These are phyloP conservation scores for Heliamphora exappendiculata DNA, from an alignment of 148 eudicot species.

Conservation along the genomic window DNA sequence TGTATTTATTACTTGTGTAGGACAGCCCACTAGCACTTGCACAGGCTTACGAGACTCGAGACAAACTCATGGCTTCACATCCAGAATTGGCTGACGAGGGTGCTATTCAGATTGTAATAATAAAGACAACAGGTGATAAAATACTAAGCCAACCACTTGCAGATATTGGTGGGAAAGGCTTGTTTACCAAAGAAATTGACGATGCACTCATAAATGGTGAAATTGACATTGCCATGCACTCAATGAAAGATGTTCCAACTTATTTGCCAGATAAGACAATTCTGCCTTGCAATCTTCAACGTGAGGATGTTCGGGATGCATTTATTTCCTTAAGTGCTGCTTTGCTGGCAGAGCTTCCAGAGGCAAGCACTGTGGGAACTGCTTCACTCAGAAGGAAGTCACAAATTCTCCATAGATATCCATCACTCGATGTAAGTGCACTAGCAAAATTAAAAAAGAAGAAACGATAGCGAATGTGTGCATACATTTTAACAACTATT, in stretches of 20 bases:
- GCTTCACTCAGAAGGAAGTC: conserved; percentile 95
- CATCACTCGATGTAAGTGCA: conserved; percentile 65
- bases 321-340: conserved; percentile 70
- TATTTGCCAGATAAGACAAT: conserved; percentile 85
- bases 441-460: no score
- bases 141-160: conserved; percentile 83
- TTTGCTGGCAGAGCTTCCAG: conserved; percentile 80
- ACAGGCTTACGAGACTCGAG: conserved; percentile 91
- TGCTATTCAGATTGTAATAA: conserved; percentile 79
- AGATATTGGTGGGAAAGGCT: conserved; percentile 96
- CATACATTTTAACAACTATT: no score
- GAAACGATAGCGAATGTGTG: no score
- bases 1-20: conserved; percentile 32
- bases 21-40: conserved; percentile 97
- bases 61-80: conserved; percentile 61
- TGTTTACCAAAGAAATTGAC: conserved; percentile 94
- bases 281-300: conserved; percentile 84
- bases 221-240: conserved; percentile 95
- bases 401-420: conserved; percentile 82
- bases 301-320: conserved; percentile 98
- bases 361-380: conserved; percentile 86
- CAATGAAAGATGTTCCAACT: conserved; percentile 99
- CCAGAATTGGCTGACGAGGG: conserved; percentile 86
- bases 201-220: conserved; percentile 83
- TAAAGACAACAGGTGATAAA: conserved; percentile 92